A percentile compares a stretch with the other conserved stretches of the same genome.
These are phyloP conservation scores for Mycena venus DNA, from an alignment of 768 basidiomycete species.

Conservation along the genomic window DNA sequence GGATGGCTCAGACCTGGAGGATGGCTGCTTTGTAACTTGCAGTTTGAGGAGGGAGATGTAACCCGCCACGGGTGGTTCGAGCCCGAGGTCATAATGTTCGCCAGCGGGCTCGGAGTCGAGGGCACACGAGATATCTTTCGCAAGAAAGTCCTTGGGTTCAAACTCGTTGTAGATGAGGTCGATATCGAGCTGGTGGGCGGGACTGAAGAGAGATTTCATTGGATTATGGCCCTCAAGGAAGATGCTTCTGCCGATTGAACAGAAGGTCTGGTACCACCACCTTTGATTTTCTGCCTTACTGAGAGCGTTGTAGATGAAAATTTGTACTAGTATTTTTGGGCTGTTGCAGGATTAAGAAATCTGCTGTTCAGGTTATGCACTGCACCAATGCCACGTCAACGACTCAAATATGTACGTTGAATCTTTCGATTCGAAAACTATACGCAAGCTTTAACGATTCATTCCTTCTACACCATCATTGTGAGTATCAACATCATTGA, in stretches of 20 bases:
- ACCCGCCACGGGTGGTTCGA: conserved; percentile 41
- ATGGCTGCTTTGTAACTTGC: conserved; percentile 39
- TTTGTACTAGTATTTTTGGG: too few species aligned
- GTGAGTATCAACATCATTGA: too few species aligned
- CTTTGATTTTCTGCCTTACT: too few species aligned
- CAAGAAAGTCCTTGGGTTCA: conserved; percentile 27
- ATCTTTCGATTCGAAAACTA: too few species aligned
- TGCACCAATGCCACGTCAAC: too few species aligned
- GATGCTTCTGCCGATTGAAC: background rate
- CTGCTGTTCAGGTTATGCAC: too few species aligned
- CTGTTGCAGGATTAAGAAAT: too few species aligned
- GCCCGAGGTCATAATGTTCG: conserved; percentile 40
- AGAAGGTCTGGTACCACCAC: too few species aligned
- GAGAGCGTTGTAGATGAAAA: too few species aligned
- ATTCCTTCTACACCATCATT: too few species aligned
- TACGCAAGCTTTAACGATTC: too few species aligned
- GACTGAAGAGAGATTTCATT: conserved; percentile 42
- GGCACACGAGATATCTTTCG: conserved; percentile 40
- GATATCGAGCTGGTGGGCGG: conserved; percentile 39
- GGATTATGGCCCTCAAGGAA: conserved; percentile 37
- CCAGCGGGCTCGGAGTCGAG: conserved; percentile 41
- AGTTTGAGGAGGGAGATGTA: conserved; percentile 33
- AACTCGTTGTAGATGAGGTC: conserved; percentile 38
- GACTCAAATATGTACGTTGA: too few species aligned
- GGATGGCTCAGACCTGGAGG: conserved; percentile 45